Conservation (phyloP, 768 basidiomycete species). For the Suillus lakei region DNA sequence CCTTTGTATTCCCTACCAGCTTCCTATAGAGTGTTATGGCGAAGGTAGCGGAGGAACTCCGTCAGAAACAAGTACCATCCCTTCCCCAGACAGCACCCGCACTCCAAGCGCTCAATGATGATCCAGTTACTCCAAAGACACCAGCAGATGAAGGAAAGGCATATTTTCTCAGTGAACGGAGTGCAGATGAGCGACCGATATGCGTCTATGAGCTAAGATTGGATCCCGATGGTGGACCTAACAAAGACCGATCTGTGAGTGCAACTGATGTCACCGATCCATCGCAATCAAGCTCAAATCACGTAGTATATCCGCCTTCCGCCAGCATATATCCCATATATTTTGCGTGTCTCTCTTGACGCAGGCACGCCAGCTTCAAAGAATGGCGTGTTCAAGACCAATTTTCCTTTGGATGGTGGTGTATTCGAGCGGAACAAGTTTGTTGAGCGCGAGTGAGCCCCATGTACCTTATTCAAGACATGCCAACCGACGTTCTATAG, state of each 20-base stretch:
- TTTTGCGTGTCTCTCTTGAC: conserved; percentile 88
- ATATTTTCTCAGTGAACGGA: conserved; percentile 71
- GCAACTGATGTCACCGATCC: neutral
- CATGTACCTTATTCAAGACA: conserved; percentile 9
- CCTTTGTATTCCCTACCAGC: neutral
- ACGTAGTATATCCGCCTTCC: conserved; percentile 93
- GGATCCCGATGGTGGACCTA: conserved; percentile 90
- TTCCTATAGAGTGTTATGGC: conserved; percentile 20
- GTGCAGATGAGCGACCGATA: conserved; percentile 64
- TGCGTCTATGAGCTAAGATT: conserved; percentile 86
- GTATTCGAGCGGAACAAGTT: conserved; percentile 77
- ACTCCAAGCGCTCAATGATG: conserved; percentile 2
- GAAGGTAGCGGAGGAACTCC: neutral
- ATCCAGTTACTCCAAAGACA: conserved; percentile 72
- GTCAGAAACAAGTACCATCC: neutral
- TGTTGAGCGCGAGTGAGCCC: conserved; percentile 72
- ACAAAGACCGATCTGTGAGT: conserved; percentile 81
- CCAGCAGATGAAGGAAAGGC: conserved; percentile 93
- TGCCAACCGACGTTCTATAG: conserved; percentile 42
- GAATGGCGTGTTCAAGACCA: conserved; percentile 93
- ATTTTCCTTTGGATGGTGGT: conserved; percentile 95
- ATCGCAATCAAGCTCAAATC: conserved; percentile 13
- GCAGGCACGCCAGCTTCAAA: conserved; percentile 90
- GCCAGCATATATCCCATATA: conserved; percentile 86
- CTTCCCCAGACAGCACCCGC: neutral